Evolutionary conservation across 768 basidiomycete species (phyloP).

Genomic region (Hirschioporus abietinus): DNA sequence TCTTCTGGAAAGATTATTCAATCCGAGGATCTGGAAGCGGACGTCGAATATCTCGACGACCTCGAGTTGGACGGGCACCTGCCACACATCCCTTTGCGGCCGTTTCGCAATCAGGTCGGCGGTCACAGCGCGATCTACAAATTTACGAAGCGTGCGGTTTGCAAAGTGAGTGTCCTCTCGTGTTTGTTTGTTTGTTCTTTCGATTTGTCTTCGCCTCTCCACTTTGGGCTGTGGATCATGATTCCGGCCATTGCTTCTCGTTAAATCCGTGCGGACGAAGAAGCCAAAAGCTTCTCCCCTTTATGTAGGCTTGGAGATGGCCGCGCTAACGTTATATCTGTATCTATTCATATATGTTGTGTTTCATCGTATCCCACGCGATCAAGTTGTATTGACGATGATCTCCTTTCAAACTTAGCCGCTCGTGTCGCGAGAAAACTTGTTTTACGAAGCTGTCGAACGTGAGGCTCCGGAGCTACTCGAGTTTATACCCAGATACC

Average conservation of each 20-base stretch:
- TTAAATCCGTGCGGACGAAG: not conserved
- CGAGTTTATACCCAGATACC: conserved; percentile 93
- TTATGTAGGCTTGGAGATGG: not conserved
- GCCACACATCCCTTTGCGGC: conserved; percentile 87
- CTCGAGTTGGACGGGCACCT: conserved; percentile 45
- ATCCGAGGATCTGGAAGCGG: not conserved
- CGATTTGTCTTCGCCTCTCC: not conserved
- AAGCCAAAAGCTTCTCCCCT: not conserved
- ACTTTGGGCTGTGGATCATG: not conserved
- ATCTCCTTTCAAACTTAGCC: conserved; percentile 49
- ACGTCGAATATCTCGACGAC: conserved; percentile 5
- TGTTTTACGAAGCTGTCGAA: conserved; percentile 97
- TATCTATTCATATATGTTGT: conserved; percentile 1
- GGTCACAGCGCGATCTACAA: conserved; percentile 97
- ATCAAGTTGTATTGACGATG: conserved; percentile 5
- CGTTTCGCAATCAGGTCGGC: conserved; percentile 97
- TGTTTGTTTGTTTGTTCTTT: conserved; percentile 8
- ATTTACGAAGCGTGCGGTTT: conserved; percentile 95
- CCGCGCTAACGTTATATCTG: not conserved
- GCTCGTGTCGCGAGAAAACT: conserved; percentile 91
- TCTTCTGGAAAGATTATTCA: not conserved
- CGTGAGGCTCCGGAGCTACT: conserved; percentile 88
- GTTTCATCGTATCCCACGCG: conserved; percentile 2
- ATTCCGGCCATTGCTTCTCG: not conserved
- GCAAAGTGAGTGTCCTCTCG: conserved; percentile 67